Evolutionary conservation across 805 yeast species (phyloP), one percentile per base, ranked within the genome.

Genomic region (Pichia phayaonensis): DNA sequence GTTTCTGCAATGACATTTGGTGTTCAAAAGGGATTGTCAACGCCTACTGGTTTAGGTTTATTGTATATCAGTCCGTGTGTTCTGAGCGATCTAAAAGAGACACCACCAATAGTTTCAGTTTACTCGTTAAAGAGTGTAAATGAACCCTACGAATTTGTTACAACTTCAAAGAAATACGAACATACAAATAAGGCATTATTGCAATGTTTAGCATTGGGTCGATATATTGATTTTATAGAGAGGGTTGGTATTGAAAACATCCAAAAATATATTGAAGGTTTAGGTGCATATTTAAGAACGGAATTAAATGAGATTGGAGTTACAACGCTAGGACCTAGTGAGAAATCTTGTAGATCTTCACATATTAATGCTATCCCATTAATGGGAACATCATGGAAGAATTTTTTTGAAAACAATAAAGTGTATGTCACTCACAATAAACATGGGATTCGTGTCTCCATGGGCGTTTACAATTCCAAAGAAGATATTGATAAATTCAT

Each of bases 1-100:
- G 44, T 42, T 15, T 48, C 52, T 2, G 54, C 48, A 3, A 36
- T 47, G n/a, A 34, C 39, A 4, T 52, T 42, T 22, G 40, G 44
- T 1, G 8, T 40, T 23, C 44, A 44, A n/a, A 48, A 48, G 31
- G 47, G 51, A 27, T 22, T 48, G 18, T 27, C 44, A 15, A 26
- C 24, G n/a, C 51, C 51, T 12, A 44, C 47, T 3, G 47, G 47
- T 29, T 44, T 44, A 18, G 42, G 47, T 16, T n/a, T 44, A 23
- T 3, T 44, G 13, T 44, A 36, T 36, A 44, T 44, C 18, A 41
- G 36, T 36, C 47, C 42, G 8, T 15, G 18, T 4, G 18, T 15
- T 16, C 15, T 31, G 8, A 3, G 8, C 13, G 13, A 4, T 16
- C 15, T 31, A 16, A 31, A n/a, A 8, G 23, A 27, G 16, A 24